phyloP scores from a whole-genome alignment of 2,329 filamentous ascomycete genomes.

The Sclerotinia glacialis region DNA sequence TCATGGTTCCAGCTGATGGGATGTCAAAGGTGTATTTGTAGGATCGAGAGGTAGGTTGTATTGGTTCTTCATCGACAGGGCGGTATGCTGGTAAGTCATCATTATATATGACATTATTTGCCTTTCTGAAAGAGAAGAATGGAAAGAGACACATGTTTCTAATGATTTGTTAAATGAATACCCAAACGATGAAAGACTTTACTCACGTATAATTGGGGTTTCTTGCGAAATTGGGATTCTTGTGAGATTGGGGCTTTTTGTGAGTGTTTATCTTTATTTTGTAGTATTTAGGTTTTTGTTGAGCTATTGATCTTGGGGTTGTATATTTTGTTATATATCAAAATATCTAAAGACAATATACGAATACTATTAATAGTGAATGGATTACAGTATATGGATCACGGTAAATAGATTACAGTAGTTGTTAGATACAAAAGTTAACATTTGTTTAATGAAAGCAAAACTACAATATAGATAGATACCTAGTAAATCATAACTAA shows the following conservation, averaged over 20 bases:
- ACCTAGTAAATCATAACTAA: too few relatives aligned
- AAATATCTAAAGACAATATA: not conserved
- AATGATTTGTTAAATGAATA: not conserved
- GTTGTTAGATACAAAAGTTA: too few relatives aligned
- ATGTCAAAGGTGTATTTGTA: conserved; percentile 4
- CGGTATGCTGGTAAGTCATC: conserved; percentile 9
- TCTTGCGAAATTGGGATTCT: not conserved
- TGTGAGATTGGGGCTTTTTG: not conserved
- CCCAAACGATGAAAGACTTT: not conserved
- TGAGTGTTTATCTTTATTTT: not conserved
- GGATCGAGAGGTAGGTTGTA: not conserved
- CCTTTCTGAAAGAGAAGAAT: not conserved
- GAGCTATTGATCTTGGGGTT: not conserved
- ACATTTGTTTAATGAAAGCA: not conserved
- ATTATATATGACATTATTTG: not conserved
- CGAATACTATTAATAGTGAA: not conserved
- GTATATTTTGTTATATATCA: not conserved
- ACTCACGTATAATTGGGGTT: not conserved
- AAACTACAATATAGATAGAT: too few relatives aligned
- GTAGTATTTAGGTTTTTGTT: not conserved
- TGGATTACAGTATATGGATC: not conserved
- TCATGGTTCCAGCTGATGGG: not conserved
- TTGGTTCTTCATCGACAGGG: not conserved
- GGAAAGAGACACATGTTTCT: not conserved
- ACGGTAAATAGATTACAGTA: not conserved